Evolutionary conservation across 768 basidiomycete genomes (phyloP).

Genomic region (Tricholoma flavovirens): DNA sequence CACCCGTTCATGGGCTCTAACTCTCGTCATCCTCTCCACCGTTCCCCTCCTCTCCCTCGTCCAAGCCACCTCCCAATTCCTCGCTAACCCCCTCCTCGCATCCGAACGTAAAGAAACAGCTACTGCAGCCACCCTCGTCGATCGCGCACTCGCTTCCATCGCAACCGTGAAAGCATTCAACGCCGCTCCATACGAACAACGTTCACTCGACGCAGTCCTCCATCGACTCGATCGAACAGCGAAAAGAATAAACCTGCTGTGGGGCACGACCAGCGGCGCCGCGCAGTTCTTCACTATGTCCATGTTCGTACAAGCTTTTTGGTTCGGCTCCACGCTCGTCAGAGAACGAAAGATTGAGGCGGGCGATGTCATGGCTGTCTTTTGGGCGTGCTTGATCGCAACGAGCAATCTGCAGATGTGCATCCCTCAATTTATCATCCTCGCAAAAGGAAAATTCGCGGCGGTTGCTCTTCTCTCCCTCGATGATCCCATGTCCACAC

Average conservation of each 20-base stretch:
- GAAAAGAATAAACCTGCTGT: conserved; percentile 55
- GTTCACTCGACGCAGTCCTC: conserved; percentile 41
- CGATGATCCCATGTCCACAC: conserved; percentile 23
- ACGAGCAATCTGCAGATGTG: conserved; percentile 83
- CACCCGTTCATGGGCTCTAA: conserved; percentile 70
- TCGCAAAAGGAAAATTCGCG: conserved; percentile 80
- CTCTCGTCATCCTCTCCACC: conserved; percentile 87
- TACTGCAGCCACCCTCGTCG: conserved; percentile 71
- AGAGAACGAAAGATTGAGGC: conserved; percentile 59
- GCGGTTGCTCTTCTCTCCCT: conserved; percentile 65
- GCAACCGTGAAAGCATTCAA: conserved; percentile 93
- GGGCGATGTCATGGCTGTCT: conserved; percentile 91
- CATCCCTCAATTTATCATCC: conserved; percentile 71
- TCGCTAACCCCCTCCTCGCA: conserved; percentile 62
- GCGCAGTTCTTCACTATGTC: conserved; percentile 80
- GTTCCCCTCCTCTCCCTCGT: conserved; percentile 78
- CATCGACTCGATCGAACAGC: conserved; percentile 41
- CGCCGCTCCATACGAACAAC: conserved; percentile 48
- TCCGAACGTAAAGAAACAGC: conserved; percentile 63
- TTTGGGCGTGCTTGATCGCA: conserved; percentile 95
- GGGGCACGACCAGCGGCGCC: conserved; percentile 65
- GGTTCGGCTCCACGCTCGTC: conserved; percentile 92
- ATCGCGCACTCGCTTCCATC: conserved; percentile 72
- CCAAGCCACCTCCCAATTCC: conserved; percentile 66
- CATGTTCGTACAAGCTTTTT: conserved; percentile 97